Evolutionary conservation across 176 grass and related monocot species (phyloP).

Genomic region (Lolium multiflorum): DNA sequence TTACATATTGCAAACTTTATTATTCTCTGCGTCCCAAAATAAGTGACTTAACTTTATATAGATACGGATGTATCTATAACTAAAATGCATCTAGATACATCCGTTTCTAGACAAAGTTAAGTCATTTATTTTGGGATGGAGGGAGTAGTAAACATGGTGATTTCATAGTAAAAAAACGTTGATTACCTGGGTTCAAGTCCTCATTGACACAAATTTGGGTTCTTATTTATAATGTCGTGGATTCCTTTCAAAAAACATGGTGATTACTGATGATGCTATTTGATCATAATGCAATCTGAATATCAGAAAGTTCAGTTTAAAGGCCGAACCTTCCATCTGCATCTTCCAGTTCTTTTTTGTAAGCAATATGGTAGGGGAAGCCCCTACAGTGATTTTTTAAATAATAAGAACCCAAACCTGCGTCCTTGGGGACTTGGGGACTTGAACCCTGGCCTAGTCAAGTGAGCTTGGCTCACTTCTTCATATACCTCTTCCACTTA

Average conservation of each 20-base stretch:
- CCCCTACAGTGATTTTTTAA: too few relatives aligned
- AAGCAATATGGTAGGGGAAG: too few relatives aligned
- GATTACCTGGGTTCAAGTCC: not conserved
- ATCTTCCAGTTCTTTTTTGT: not conserved
- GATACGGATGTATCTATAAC: too few relatives aligned
- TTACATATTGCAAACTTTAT: constrained; percentile 13
- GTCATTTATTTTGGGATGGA: too few relatives aligned
- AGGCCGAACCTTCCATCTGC: constrained; percentile 25
- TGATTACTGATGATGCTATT: constrained; percentile 6
- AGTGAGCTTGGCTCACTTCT: too few relatives aligned
- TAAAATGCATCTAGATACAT: too few relatives aligned
- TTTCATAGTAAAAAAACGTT: not conserved
- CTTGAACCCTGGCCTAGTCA: too few relatives aligned
- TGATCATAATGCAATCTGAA: constrained; percentile 18
- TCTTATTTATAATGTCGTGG: not conserved
- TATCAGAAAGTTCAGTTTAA: constrained; percentile 12
- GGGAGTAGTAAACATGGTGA: not conserved
- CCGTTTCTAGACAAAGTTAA: too few relatives aligned
- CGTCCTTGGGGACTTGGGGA: too few relatives aligned
- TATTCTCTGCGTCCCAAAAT: too few relatives aligned
- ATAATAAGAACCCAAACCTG: too few relatives aligned
- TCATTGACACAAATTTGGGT: not conserved
- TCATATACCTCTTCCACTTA: not conserved
- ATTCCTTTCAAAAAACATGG: not conserved
- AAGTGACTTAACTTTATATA: too few relatives aligned